Evolutionary conservation across 2,329 filamentous ascomycete genomes (phyloP).

Genomic region (Ceratocystis colombiana): DNA sequence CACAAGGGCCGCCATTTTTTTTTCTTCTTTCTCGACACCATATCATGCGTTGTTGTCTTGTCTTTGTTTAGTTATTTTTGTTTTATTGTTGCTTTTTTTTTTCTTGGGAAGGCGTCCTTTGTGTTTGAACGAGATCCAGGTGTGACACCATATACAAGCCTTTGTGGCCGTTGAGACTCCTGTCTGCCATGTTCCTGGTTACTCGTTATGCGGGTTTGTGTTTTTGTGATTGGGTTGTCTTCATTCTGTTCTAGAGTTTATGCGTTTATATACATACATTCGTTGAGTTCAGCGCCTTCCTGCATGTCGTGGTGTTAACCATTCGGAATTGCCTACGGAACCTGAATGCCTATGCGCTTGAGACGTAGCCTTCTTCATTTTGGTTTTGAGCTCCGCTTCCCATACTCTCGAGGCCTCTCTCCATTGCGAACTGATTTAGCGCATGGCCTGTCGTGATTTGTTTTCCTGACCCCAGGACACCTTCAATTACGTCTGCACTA

Average conservation of each 20-base stretch:
- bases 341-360: background rate
- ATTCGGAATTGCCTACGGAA: background rate
- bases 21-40: background rate
- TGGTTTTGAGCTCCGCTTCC: constrained; percentile 30
- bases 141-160: background rate
- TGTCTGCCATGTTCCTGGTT: background rate
- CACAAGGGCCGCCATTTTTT: background rate
- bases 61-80: constrained; percentile 1
- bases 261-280: constrained; percentile 10
- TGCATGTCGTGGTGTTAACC: background rate
- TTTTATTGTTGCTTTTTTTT: background rate
- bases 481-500: background rate
- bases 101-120: constrained; percentile 14
- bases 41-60: background rate
- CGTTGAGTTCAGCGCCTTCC: background rate
- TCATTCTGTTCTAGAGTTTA: constrained; percentile 8
- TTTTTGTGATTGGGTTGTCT: background rate
- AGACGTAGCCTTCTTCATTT: background rate
- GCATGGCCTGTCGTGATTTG: constrained; percentile 18
- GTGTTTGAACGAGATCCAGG: constrained; percentile 5
- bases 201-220: background rate
- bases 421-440: constrained; percentile 29
- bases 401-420: constrained; percentile 41
- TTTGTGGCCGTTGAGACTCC: background rate
- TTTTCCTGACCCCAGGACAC: background rate